A percentile compares a stretch with the other conserved stretches of the same genome.
These are phyloP conservation scores for Amaranthus tricolor DNA, from an alignment of 179 eudicot species.

Conservation along the genomic window DNA sequence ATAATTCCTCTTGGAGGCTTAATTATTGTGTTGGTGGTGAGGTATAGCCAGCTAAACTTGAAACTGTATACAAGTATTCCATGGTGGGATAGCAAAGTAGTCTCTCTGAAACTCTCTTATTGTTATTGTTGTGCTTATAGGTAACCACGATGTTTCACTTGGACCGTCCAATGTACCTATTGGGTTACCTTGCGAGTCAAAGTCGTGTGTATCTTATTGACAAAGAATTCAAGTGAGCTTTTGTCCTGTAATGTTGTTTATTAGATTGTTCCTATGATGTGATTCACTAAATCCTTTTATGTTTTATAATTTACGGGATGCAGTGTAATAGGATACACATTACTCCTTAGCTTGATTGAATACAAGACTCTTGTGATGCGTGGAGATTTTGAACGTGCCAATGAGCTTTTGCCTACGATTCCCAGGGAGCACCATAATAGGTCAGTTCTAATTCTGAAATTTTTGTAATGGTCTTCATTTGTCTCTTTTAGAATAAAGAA, in stretches of 20 bases:
- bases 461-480: not conserved
- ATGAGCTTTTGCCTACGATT: constrained; percentile 75
- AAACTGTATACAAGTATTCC: not conserved
- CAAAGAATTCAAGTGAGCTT: constrained; percentile 96
- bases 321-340: constrained; percentile 92
- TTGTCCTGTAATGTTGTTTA: constrained; percentile 1
- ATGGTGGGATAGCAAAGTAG: not conserved
- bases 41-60: constrained; percentile 43
- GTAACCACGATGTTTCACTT: constrained; percentile 98
- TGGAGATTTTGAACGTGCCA: constrained; percentile 84
- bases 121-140: constrained; percentile 37
- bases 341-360: constrained; percentile 86
- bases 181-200: constrained; percentile 96
- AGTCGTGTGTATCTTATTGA: constrained; percentile 95
- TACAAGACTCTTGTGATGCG: constrained; percentile 99
- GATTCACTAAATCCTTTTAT: constrained; percentile 17
- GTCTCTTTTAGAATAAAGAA: too few relatives aligned
- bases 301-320: constrained; percentile 20
- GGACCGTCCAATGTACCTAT: constrained; percentile 97
- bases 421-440: constrained; percentile 96
- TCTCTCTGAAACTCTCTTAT: constrained; percentile 2
- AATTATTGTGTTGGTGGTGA: constrained; percentile 99
- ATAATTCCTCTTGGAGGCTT: constrained; percentile 89
- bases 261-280: constrained; percentile 13
- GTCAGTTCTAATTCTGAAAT: constrained; percentile 26